These are phyloP conservation scores for Phyllosticta paracitricarpa DNA, from an alignment of 2,329 filamentous ascomycete genomes.

Conservation along the genomic window DNA sequence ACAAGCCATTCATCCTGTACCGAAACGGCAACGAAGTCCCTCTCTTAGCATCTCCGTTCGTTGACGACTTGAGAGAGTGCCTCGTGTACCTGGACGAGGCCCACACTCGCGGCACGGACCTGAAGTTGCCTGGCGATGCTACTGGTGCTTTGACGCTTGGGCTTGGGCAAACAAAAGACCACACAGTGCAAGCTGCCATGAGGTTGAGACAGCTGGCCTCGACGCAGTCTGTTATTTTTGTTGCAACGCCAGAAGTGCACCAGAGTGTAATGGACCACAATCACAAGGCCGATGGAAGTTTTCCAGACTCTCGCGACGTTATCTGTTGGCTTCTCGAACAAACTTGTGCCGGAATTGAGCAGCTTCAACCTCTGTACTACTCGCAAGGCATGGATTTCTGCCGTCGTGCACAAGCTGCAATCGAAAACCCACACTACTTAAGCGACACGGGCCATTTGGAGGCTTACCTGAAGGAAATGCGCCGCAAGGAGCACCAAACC, in stretches of 20 bases:
- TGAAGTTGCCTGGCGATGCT: slow-evolving; percentile 42
- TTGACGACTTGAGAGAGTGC: slow-evolving; percentile 41
- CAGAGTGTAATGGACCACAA: slow-evolving; percentile 47
- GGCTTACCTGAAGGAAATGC: slow-evolving; percentile 36
- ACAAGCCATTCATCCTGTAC: slow-evolving; percentile 38
- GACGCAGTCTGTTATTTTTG: slow-evolving; percentile 1
- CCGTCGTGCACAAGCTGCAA: slow-evolving; percentile 41
- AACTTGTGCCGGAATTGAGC: slow-evolving; percentile 50
- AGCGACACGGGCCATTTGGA: slow-evolving; percentile 23
- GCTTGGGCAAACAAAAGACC: slow-evolving; percentile 49
- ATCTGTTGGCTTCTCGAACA: slow-evolving; percentile 55
- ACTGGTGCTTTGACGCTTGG: slow-evolving; percentile 47
- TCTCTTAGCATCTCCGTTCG: slow-evolving; percentile 45
- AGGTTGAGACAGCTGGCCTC: slow-evolving; percentile 32
- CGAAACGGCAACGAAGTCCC: slow-evolving; percentile 30
- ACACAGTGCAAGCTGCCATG: slow-evolving; percentile 58
- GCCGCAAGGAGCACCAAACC: slow-evolving; percentile 46
- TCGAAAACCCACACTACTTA: slow-evolving; percentile 35
- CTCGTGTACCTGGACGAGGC: slow-evolving; percentile 52
- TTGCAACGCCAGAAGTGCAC: slow-evolving; percentile 38
- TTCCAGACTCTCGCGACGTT: slow-evolving; percentile 41
- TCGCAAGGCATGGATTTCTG: slow-evolving; percentile 54
- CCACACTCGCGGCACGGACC: slow-evolving; percentile 51
- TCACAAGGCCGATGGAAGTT: slow-evolving; percentile 17
- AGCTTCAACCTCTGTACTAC: slow-evolving; percentile 48